A percentile compares a stretch with the other conserved stretches of the same genome.
Evolutionary conservation across 1,284 basidiomycete genomes (phyloP).

Genomic region (Termitomyces sp.): DNA sequence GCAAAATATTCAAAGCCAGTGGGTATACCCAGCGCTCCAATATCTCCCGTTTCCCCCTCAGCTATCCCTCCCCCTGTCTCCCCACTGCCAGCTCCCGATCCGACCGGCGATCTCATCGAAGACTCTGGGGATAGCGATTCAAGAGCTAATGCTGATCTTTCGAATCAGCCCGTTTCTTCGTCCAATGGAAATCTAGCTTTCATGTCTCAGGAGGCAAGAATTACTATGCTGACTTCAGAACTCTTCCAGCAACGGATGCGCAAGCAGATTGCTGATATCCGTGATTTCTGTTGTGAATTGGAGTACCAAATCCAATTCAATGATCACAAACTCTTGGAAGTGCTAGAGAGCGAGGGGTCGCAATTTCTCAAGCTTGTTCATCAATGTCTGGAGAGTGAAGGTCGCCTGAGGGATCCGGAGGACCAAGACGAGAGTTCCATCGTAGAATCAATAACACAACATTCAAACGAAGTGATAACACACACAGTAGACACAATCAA

Average conservation of each 20-base stretch:
- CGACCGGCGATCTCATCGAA: neutral
- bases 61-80: neutral
- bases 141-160: neutral
- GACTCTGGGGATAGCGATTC: neutral
- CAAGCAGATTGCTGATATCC: constrained; percentile 25
- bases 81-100: neutral
- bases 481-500: neutral
- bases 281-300: constrained; percentile 29
- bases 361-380: constrained; percentile 24
- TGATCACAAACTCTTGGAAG: constrained; percentile 26
- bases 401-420: constrained; percentile 4
- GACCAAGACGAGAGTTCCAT: neutral
- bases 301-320: constrained; percentile 31
- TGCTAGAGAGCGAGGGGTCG: constrained; percentile 24
- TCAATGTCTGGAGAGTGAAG: constrained; percentile 21
- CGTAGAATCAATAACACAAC: neutral
- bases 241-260: constrained; percentile 24
- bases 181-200: neutral
- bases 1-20: constrained; percentile 23
- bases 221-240: constrained; percentile 12
- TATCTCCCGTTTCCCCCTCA: neutral
- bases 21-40: neutral
- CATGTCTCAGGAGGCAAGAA: neutral
- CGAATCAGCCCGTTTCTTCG: neutral
- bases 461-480: neutral